Evolutionary conservation across 202 grass and related monocot genomes (phyloP).

Genomic region (Eragrostis tef): DNA sequence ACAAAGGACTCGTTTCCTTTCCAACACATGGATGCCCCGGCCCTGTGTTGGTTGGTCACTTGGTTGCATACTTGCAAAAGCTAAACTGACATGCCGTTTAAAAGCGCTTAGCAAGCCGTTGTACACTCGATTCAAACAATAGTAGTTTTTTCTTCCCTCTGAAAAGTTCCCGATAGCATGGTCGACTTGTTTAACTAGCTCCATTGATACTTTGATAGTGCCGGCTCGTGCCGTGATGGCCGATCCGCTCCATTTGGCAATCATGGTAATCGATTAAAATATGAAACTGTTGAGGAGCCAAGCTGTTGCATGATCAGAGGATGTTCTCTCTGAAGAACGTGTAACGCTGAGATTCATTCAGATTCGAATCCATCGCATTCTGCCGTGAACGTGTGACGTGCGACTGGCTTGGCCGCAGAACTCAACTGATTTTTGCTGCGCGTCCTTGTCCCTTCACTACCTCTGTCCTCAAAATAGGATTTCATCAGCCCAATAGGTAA

Average conservation of each 20-base stretch:
- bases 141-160: too few species aligned
- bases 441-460: neutral
- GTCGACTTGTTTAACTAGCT: neutral
- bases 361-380: neutral
- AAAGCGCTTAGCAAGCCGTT: neutral
- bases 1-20: neutral
- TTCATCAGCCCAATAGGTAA: neutral
- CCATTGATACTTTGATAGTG: neutral
- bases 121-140: neutral
- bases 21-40: neutral
- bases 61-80: neutral
- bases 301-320: too few species aligned
- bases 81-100: neutral
- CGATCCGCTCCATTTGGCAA: conserved; percentile 28
- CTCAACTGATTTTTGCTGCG: neutral
- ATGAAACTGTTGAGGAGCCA: too few species aligned
- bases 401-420: neutral
- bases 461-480: neutral
- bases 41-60: neutral
- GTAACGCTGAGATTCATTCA: neutral
- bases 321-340: neutral
- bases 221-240: conserved; percentile 34
- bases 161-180: neutral
- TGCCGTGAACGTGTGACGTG: neutral
- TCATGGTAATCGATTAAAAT: conserved; percentile 16